These are phyloP conservation scores for Cryptomeria japonica DNA, from an alignment of 75 land plant species.

Conservation along the genomic window DNA sequence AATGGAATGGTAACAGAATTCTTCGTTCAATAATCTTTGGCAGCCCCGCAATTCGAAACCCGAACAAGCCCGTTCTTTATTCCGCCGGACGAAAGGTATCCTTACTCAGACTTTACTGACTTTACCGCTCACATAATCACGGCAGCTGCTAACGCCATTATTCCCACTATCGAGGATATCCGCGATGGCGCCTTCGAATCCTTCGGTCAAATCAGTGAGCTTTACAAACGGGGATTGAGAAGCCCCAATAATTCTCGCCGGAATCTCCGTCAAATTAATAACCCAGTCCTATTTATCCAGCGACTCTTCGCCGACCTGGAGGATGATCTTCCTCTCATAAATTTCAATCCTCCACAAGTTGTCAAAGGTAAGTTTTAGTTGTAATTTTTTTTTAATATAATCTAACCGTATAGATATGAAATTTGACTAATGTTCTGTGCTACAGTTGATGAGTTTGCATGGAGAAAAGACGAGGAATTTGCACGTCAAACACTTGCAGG, in stretches of 20 bases:
- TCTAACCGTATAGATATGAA: not conserved
- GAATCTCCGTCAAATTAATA: too few relatives aligned
- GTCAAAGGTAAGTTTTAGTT: not conserved
- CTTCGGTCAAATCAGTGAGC: constrained; percentile 17
- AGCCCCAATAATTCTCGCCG: not conserved
- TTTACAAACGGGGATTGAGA: not conserved
- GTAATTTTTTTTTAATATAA: not conserved
- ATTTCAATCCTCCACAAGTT: not conserved
- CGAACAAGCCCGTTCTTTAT: constrained; percentile 13
- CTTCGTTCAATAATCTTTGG: not conserved
- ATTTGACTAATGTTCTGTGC: not conserved
- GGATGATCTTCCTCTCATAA: not conserved
- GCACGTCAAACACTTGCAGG: constrained; percentile 58
- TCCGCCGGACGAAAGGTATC: constrained; percentile 52
- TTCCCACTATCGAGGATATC: constrained; percentile 20
- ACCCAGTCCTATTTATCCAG: not conserved
- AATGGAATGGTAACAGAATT: not conserved
- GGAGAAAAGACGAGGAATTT: constrained; percentile 47
- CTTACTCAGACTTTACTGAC: constrained; percentile 28
- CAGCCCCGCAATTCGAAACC: constrained; percentile 42
- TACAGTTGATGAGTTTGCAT: constrained; percentile 34
- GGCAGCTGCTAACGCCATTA: constrained; percentile 17
- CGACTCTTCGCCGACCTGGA: not conserved
- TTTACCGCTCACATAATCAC: constrained; percentile 22
- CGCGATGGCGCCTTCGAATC: constrained; percentile 28